phyloP scores from a whole-genome alignment of 345 rosid species.

The Arabidopsis suecica region DNA sequence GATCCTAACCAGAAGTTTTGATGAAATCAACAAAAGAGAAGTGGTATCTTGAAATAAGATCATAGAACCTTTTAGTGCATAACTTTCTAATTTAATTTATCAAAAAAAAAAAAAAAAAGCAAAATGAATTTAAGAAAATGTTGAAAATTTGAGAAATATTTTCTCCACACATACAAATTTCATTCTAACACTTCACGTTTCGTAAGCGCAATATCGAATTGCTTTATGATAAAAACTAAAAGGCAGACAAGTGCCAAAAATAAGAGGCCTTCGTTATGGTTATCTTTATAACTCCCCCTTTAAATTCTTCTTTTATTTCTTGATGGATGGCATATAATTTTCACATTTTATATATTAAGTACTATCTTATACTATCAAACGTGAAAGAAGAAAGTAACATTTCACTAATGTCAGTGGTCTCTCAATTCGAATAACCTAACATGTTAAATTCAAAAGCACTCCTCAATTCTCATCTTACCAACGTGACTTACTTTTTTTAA shows the following conservation, averaged over 20 bases:
- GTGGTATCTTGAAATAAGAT: neutral
- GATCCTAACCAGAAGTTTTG: too few relatives aligned
- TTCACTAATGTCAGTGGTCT: conserved; percentile 43
- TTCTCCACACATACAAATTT: conserved; percentile 24
- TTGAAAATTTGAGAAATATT: neutral
- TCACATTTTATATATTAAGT: neutral
- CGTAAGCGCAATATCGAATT: conserved; percentile 42
- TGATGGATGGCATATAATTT: conserved; percentile 2
- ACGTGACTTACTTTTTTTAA: conserved; percentile 7
- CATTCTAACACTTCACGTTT: conserved; percentile 36
- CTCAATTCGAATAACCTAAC: conserved; percentile 39
- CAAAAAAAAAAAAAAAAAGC: neutral
- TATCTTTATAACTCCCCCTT: conserved; percentile 22
- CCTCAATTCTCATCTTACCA: conserved; percentile 28
- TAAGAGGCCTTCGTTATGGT: conserved; percentile 13
- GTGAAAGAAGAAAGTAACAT: conserved; percentile 40
- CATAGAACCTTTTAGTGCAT: neutral
- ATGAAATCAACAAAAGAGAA: too few relatives aligned
- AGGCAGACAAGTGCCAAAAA: conserved; percentile 32
- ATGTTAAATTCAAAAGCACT: conserved; percentile 15
- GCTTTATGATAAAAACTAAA: conserved; percentile 33
- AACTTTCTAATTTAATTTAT: neutral
- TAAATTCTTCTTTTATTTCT: neutral
- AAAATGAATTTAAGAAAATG: neutral
- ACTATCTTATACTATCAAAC: conserved; percentile 11